Base-by-base conservation (phyloP, 768 basidiomycete species). In the Termitomyces heimii region DNA sequence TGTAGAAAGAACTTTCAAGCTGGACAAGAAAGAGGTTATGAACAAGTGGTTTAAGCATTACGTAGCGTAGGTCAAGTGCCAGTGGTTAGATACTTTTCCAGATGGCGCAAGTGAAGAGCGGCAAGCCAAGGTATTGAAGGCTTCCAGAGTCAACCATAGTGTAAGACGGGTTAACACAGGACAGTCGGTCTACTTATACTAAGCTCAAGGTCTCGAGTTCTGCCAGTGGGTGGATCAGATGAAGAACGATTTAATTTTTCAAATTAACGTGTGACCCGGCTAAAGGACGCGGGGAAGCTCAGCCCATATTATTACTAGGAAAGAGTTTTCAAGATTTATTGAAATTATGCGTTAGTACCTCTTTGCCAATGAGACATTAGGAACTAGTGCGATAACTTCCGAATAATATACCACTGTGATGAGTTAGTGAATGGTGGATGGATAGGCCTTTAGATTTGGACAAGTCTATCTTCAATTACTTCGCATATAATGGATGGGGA, bases 31-130 rank as follows among this genome's bases (percentile, higher is more conserved):
- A 65, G 39, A 73, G 57, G 26, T 68, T 43, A 57, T 71, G 72
- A 3, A 65, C 63, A 4, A 70, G 69, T 14, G 71, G 72, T n/a
- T 72, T 65, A 24, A 74, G 53, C 4, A 66, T 64, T 3, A 74
- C 58, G 55, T 67, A 74, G n/a, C 73, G 70, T 20, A 73, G 35
- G 43, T 74, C 71, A 31, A 74, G 53, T 73, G 67, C 71, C 73
- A 74, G 53, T 67, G 57, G 51, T 71, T 71, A 10, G 64, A 56
- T 1, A 65, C 62, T 32, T 16, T 35, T 18, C 67, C 65, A 49
- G 66, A 64, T 7, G 66, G 65, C 2, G 56, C 24, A 13, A 57
- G 53, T 14, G 50, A 52, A 8, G 59, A 56, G 14, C 39, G 39
- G 12, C 68, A 61, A 40, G 66, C 63, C 9, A 71, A 59, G 9